Conservation (phyloP, 441 rosid species). For the Viola pubescens region DNA sequence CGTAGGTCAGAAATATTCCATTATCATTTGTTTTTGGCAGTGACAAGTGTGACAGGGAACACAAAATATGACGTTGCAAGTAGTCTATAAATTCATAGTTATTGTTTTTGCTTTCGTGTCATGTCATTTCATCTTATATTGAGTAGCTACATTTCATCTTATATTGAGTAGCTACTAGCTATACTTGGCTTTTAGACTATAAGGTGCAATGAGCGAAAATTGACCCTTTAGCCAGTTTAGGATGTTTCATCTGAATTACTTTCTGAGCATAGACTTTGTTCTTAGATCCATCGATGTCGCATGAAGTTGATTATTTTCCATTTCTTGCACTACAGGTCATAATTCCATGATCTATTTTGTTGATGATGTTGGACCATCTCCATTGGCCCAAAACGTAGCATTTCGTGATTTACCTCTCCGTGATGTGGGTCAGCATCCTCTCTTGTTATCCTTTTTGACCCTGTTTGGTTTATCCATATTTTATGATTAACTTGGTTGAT, state of each 20-base stretch:
- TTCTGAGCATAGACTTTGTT: too few species aligned
- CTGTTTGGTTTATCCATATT: constrained; percentile 17
- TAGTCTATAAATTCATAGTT: not conserved
- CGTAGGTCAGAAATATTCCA: constrained; percentile 65
- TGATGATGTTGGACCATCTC: constrained; percentile 96
- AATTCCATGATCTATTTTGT: constrained; percentile 95
- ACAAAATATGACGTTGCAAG: not conserved
- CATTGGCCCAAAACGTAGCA: constrained; percentile 85
- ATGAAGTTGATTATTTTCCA: too few species aligned
- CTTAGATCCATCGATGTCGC: too few species aligned
- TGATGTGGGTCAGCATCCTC: constrained; percentile 99
- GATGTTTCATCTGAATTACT: too few species aligned
- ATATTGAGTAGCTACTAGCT: too few species aligned
- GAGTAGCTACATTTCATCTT: too few species aligned
- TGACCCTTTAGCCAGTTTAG: too few species aligned
- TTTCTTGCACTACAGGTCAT: constrained; percentile 47
- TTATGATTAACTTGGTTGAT: not conserved
- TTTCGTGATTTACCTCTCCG: constrained; percentile 95
- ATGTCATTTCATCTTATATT: too few species aligned
- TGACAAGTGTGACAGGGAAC: not conserved
- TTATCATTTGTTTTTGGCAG: not conserved
- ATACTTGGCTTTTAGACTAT: too few species aligned
- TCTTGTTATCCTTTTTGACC: constrained; percentile 33
- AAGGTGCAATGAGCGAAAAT: too few species aligned
- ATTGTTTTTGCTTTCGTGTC: too few species aligned